Conservation (phyloP, 2,329 filamentous ascomycete species). For the Phialophora expanda region DNA sequence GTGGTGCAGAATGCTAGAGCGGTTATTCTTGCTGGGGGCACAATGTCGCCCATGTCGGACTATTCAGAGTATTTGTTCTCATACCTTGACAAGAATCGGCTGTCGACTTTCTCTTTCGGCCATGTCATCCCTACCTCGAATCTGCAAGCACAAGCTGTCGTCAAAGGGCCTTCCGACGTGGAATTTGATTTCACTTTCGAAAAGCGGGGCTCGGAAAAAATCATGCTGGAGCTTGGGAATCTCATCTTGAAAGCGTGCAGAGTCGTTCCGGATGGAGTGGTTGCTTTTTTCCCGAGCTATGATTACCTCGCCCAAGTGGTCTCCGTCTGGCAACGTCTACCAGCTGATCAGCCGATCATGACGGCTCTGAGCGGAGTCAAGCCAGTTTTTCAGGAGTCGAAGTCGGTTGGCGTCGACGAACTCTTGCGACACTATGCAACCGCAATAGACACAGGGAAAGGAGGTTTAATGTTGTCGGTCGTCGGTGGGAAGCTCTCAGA, state of each 20-base stretch:
- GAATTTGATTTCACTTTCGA: slow-evolving; percentile 89
- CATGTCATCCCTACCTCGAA: slow-evolving; percentile 88
- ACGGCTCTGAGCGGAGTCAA: slow-evolving; percentile 57
- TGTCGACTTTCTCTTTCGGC: slow-evolving; percentile 86
- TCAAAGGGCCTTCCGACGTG: slow-evolving; percentile 52
- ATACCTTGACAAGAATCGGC: slow-evolving; percentile 64
- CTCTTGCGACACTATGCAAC: slow-evolving; percentile 74
- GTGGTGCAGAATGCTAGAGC: slow-evolving; percentile 83
- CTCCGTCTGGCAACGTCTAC: slow-evolving; percentile 61
- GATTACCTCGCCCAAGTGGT: slow-evolving; percentile 81
- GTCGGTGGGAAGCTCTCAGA: slow-evolving; percentile 95
- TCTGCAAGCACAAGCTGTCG: slow-evolving; percentile 77
- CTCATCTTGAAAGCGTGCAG: slow-evolving; percentile 73
- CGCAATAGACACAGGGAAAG: slow-evolving; percentile 66
- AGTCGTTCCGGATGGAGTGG: slow-evolving; percentile 82
- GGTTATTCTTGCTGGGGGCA: slow-evolving; percentile 89
- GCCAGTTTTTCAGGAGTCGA: slow-evolving; percentile 62
- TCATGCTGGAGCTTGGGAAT: slow-evolving; percentile 75
- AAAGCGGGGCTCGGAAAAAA: slow-evolving; percentile 69
- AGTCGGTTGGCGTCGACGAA: slow-evolving; percentile 63
- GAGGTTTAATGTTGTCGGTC: slow-evolving; percentile 84
- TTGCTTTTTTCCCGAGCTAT: slow-evolving; percentile 96
- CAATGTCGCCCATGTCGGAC: slow-evolving; percentile 96
- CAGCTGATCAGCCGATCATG: slow-evolving; percentile 25
- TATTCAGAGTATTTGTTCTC: slow-evolving; percentile 87